phyloP scores from a whole-genome alignment of 1,139 yeast species.

The Lodderomyces orthopsilosis region DNA sequence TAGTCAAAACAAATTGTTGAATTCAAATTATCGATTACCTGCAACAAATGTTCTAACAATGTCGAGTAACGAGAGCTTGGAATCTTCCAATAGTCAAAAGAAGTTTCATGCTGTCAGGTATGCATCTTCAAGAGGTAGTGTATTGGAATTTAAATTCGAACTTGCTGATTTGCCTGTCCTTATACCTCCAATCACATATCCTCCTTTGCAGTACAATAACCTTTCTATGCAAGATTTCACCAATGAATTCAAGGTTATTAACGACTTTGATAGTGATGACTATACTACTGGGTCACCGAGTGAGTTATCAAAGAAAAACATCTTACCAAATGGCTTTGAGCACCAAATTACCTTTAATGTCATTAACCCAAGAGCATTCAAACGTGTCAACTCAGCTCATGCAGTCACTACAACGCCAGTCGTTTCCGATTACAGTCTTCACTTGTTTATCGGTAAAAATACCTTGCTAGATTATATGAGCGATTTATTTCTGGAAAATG shows the following conservation, averaged over 20 bases:
- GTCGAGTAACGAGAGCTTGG: neutral
- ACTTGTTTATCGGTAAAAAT: conserved; percentile 14
- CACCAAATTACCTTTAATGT: conserved; percentile 7
- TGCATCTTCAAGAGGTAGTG: conserved; percentile 6
- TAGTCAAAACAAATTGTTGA: conserved; percentile 28
- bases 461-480: conserved; percentile 15
- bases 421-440: conserved; percentile 13
- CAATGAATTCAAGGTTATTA: conserved; percentile 17
- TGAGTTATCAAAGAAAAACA: neutral
- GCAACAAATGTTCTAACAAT: conserved; percentile 12
- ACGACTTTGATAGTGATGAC: conserved; percentile 10
- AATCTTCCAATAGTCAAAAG: neutral
- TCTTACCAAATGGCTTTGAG: conserved; percentile 12
- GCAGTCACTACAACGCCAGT: conserved; percentile 4
- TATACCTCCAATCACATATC: conserved; percentile 23
- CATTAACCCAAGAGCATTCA: conserved; percentile 6
- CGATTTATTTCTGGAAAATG: conserved; percentile 3
- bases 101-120: neutral
- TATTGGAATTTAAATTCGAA: conserved; percentile 27
- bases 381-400: conserved; percentile 5
- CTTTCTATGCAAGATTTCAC: conserved; percentile 20
- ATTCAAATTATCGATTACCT: conserved; percentile 28
- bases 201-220: conserved; percentile 25
- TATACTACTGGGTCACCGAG: neutral
- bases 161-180: conserved; percentile 21